Percentiles rank a stretch among this genome's conserved stretches.
Conservation (phyloP, 2,329 filamentous ascomycete genomes). For the Rhynchosporium graminicola region DNA sequence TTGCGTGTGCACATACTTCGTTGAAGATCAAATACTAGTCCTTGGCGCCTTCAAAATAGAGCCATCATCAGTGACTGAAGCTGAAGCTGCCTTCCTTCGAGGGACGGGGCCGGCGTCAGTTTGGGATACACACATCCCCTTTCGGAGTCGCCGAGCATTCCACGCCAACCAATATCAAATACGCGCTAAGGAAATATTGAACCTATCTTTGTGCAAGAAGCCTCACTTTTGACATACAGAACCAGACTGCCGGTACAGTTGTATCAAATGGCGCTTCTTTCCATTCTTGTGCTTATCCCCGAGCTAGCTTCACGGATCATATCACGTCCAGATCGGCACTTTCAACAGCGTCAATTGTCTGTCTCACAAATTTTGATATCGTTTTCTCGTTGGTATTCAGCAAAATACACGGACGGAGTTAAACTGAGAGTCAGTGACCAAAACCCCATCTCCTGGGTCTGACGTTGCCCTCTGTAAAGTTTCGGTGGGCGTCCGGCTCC, state of each 20-base stretch:
- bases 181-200: background rate
- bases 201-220: background rate
- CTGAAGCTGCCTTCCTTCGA: background rate
- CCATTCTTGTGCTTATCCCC: conserved; percentile 6
- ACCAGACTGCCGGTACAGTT: background rate
- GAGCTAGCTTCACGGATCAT: background rate
- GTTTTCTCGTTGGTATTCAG: too few species aligned
- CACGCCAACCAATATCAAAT: background rate
- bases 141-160: conserved; percentile 1
- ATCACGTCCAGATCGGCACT: background rate
- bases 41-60: background rate
- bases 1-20: background rate
- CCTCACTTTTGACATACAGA: background rate
- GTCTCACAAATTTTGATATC: background rate
- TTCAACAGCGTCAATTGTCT: background rate
- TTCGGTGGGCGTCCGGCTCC: background rate
- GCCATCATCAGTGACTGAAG: background rate
- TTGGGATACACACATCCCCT: background rate
- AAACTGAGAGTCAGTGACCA: background rate
- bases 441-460: background rate
- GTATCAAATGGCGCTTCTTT: background rate
- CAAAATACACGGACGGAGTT: too few species aligned
- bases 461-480: background rate
- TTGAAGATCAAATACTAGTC: background rate
- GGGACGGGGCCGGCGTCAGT: background rate